Conservation (phyloP, 176 grass and related monocot genomes). For the Areca catechu region DNA sequence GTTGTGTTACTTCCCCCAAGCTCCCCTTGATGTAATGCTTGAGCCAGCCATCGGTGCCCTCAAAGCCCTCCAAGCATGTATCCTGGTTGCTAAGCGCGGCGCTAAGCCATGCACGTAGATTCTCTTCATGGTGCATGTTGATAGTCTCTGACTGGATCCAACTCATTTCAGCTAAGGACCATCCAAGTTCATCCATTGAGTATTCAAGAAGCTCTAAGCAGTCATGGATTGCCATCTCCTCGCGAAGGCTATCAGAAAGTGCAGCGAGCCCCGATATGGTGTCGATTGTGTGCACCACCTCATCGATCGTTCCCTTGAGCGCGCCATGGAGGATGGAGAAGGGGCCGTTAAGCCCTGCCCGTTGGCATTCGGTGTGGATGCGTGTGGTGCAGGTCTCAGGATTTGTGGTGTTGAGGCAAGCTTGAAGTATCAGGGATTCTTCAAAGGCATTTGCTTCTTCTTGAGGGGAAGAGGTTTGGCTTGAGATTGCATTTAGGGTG, state of each 20-base stretch:
- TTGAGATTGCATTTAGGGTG: neutral
- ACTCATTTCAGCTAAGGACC: conserved; percentile 57
- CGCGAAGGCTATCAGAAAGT: conserved; percentile 36
- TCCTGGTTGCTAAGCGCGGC: conserved; percentile 72
- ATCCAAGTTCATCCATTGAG: conserved; percentile 74
- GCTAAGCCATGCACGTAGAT: conserved; percentile 73
- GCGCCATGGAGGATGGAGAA: conserved; percentile 71
- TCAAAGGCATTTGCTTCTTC: conserved; percentile 70
- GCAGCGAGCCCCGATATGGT: conserved; percentile 31
- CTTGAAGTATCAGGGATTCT: conserved; percentile 58
- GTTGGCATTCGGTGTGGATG: conserved; percentile 30
- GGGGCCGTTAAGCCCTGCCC: conserved; percentile 26
- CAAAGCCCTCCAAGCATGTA: conserved; percentile 80
- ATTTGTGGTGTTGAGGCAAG: conserved; percentile 58
- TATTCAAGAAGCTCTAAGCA: conserved; percentile 76
- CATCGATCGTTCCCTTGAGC: conserved; percentile 51
- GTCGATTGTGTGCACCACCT: conserved; percentile 34
- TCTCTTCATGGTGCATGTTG: conserved; percentile 30
- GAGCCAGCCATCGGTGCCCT: conserved; percentile 47
- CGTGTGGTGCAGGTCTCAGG: conserved; percentile 36
- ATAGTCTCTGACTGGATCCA: conserved; percentile 4
- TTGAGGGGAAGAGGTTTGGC: conserved; percentile 16
- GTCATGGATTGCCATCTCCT: conserved; percentile 76
- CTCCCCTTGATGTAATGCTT: conserved; percentile 29
- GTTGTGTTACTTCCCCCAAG: conserved; percentile 49